These are phyloP conservation scores for Colletotrichum chlorophyti DNA, from an alignment of 2,329 filamentous ascomycete genomes.

Conservation along the genomic window DNA sequence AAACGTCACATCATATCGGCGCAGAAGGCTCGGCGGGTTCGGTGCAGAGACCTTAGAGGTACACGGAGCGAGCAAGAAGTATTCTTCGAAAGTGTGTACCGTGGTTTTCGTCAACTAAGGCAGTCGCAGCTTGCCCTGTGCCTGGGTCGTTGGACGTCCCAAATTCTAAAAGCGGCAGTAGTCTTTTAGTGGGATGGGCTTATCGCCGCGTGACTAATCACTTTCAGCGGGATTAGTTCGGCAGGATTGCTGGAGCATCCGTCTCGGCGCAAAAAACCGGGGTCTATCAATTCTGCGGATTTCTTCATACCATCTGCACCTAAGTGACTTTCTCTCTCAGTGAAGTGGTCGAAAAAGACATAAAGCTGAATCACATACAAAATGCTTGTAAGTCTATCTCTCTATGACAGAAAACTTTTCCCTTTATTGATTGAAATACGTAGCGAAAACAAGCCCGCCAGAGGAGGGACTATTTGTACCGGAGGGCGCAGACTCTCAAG, in stretches of 20 bases:
- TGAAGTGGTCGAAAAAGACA: too few relatives aligned
- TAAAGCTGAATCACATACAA: too few relatives aligned
- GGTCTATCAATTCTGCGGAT: too few relatives aligned
- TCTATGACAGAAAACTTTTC: too few relatives aligned
- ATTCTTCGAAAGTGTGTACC: conserved; percentile 7
- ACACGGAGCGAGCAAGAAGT: conserved; percentile 4
- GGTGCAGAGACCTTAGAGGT: conserved; percentile 14
- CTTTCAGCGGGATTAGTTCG: too few relatives aligned
- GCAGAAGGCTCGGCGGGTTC: background rate
- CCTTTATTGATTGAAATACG: too few relatives aligned
- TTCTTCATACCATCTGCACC: too few relatives aligned
- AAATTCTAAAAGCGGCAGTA: conserved; percentile 7
- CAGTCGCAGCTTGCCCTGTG: conserved; percentile 8
- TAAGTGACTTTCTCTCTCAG: too few relatives aligned
- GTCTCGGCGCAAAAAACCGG: too few relatives aligned
- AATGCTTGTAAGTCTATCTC: too few relatives aligned
- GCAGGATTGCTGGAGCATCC: too few relatives aligned
- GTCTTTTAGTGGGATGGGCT: conserved; percentile 6
- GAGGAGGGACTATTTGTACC: conserved; percentile 73
- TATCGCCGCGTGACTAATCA: conserved; percentile 19
- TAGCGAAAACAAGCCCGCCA: conserved; percentile 51
- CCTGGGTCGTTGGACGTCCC: background rate
- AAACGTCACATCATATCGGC: conserved; percentile 32
- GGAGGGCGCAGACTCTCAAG: conserved; percentile 83
- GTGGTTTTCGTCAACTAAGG: background rate